A percentile compares a stretch with the other conserved stretches of the same genome.
These are phyloP conservation scores for Epichloe sp. DNA, from an alignment of 2,329 filamentous ascomycete species.

Conservation along the genomic window DNA sequence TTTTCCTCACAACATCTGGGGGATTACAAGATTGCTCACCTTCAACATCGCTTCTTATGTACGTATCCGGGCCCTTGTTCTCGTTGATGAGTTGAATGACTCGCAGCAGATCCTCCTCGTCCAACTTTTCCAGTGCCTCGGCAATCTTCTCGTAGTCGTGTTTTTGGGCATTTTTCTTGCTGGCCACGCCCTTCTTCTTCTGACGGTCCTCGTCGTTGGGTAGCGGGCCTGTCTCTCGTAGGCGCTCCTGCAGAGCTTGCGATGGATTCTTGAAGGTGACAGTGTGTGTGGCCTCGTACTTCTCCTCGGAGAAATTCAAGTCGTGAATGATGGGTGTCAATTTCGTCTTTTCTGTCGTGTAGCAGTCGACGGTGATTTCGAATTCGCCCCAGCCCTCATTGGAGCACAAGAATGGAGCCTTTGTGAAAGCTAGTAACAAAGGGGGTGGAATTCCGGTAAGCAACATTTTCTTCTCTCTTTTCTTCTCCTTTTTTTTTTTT, in stretches of 20 bases:
- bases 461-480: not conserved
- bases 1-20: not conserved
- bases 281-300: conserved; percentile 71
- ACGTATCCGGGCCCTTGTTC: conserved; percentile 86
- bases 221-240: conserved; percentile 78
- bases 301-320: conserved; percentile 72
- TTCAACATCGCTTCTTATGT: conserved; percentile 94
- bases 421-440: conserved; percentile 51
- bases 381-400: conserved; percentile 99
- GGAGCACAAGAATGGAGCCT: conserved; percentile 74
- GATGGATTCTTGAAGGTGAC: conserved; percentile 90
- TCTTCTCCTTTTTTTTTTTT: not conserved
- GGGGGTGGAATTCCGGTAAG: not conserved
- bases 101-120: conserved; percentile 84
- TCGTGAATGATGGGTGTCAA: conserved; percentile 65
- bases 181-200: conserved; percentile 48
- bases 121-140: conserved; percentile 75
- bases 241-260: conserved; percentile 61
- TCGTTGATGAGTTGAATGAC: conserved; percentile 98
- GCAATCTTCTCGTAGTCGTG: conserved; percentile 93
- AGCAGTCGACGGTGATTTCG: conserved; percentile 78
- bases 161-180: conserved; percentile 65
- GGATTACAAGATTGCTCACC: conserved; percentile 43
- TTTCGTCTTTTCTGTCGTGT: conserved; percentile 77
- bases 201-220: conserved; percentile 54